These are phyloP conservation scores for Ambrosiella beaveri DNA, from an alignment of 2,329 filamentous ascomycete species.

Conservation along the genomic window DNA sequence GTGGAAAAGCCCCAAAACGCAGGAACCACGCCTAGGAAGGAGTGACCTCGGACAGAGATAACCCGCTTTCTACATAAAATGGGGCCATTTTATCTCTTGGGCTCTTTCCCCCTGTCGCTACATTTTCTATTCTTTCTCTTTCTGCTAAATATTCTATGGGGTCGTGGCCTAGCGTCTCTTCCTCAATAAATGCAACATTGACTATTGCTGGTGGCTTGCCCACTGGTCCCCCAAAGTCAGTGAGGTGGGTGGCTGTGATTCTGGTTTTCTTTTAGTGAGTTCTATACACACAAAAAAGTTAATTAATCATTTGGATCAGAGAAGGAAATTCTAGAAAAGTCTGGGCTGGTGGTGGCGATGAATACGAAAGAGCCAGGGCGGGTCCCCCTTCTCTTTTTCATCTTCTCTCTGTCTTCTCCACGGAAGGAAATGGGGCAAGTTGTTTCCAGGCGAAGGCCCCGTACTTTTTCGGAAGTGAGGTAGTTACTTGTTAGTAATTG, in stretches of 20 bases:
- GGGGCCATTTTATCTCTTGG: background rate
- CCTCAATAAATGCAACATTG: too few species aligned
- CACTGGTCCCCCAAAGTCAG: too few species aligned
- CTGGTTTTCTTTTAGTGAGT: too few species aligned
- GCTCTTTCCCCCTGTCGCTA: background rate
- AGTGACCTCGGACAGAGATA: background rate
- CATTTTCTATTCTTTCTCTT: background rate
- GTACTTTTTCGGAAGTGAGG: background rate
- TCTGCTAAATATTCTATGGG: background rate
- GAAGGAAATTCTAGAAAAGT: background rate
- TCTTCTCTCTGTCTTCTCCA: background rate
- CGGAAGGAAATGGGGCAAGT: background rate
- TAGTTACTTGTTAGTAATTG: background rate
- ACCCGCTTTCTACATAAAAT: background rate
- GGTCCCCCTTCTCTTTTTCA: background rate
- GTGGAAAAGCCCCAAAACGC: background rate
- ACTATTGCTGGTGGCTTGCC: too few species aligned
- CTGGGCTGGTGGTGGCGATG: background rate
- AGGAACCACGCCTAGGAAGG: slow-evolving; percentile 1
- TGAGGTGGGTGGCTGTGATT: too few species aligned
- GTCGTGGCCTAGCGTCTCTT: too few species aligned
- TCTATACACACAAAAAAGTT: too few species aligned
- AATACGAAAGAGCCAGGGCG: background rate
- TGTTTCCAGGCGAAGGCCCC: background rate
- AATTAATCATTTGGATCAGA: too few species aligned